These are phyloP conservation scores for Phytophthora uliginosa DNA, from an alignment of 352 stramenopile species.

Conservation along the genomic window DNA sequence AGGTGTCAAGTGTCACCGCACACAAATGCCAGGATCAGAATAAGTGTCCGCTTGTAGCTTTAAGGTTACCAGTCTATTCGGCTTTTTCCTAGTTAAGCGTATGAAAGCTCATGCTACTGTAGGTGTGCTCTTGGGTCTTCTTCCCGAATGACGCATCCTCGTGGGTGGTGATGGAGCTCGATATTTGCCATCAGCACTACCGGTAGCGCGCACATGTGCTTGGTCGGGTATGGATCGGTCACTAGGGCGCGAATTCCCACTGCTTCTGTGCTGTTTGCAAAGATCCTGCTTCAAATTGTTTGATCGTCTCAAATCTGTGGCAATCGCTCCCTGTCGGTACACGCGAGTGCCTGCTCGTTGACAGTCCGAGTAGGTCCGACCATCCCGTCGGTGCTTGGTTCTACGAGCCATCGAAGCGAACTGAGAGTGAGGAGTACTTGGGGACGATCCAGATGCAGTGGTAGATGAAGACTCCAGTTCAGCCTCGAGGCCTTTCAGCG, in stretches of 20 bases:
- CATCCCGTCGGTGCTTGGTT: not conserved
- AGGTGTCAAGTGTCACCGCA: too few relatives aligned
- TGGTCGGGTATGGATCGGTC: not conserved
- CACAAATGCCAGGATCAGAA: too few relatives aligned
- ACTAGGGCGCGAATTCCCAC: slow-evolving; percentile 13
- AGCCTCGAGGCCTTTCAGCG: slow-evolving; percentile 12
- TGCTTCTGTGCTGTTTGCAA: not conserved
- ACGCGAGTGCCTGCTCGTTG: slow-evolving; percentile 17
- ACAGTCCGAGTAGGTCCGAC: slow-evolving; percentile 30
- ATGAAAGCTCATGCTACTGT: slow-evolving; percentile 3
- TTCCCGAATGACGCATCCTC: slow-evolving; percentile 1
- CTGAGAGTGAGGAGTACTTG: slow-evolving; percentile 12
- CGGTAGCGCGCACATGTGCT: not conserved
- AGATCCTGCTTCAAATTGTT: not conserved
- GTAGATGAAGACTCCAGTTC: slow-evolving; percentile 13
- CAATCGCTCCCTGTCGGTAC: slow-evolving; percentile 13
- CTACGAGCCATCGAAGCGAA: slow-evolving; percentile 1
- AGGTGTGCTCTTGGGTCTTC: slow-evolving; percentile 6
- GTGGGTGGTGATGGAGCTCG: slow-evolving; percentile 1
- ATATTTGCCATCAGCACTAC: not conserved
- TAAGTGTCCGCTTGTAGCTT: too few relatives aligned
- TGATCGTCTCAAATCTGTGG: slow-evolving; percentile 12
- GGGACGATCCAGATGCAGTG: slow-evolving; percentile 3
- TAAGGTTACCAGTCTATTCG: too few relatives aligned
- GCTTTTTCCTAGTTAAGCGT: slow-evolving; percentile 1